A percentile compares a stretch with the other conserved stretches of the same genome.
Evolutionary conservation across 768 basidiomycete species (phyloP).

Genomic region (Pluteus cervinus): DNA sequence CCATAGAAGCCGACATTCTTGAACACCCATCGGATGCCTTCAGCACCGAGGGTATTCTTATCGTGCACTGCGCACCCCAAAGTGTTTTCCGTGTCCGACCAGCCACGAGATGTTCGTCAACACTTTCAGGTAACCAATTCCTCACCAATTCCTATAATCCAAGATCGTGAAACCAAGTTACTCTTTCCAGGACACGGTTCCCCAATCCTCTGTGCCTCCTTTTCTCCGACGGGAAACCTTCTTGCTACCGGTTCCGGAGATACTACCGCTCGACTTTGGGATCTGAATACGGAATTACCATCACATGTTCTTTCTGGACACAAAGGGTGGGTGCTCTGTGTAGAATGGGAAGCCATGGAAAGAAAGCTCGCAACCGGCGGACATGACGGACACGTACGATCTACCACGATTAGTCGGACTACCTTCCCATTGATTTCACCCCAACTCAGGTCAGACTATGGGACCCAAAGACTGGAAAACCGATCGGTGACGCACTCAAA

Average conservation of each 20-base stretch:
- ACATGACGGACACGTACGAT: constrained; percentile 83
- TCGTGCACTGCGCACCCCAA: constrained; percentile 89
- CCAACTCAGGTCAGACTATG: constrained; percentile 65
- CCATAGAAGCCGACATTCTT: constrained; percentile 78
- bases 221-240: constrained; percentile 87
- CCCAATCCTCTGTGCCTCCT: constrained; percentile 91
- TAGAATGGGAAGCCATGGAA: constrained; percentile 96
- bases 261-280: constrained; percentile 89
- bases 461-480: constrained; percentile 90
- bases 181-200: constrained; percentile 87
- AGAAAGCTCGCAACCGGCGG: constrained; percentile 89
- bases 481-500: constrained; percentile 81
- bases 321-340: constrained; percentile 93
- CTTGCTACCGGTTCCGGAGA: constrained; percentile 97
- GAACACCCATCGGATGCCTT: constrained; percentile 65
- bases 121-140: constrained; percentile 62
- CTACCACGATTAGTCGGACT: neutral
- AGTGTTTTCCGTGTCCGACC: constrained; percentile 93
- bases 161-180: too few relatives aligned
- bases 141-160: too few relatives aligned
- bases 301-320: constrained; percentile 85
- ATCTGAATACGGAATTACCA: constrained; percentile 88
- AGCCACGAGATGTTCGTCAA: constrained; percentile 91
- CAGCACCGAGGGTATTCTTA: constrained; percentile 81
- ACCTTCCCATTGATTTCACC: constrained; percentile 1